Evolutionary conservation across 768 basidiomycete genomes (phyloP).

Genomic region (Tephrocybe sp.): DNA sequence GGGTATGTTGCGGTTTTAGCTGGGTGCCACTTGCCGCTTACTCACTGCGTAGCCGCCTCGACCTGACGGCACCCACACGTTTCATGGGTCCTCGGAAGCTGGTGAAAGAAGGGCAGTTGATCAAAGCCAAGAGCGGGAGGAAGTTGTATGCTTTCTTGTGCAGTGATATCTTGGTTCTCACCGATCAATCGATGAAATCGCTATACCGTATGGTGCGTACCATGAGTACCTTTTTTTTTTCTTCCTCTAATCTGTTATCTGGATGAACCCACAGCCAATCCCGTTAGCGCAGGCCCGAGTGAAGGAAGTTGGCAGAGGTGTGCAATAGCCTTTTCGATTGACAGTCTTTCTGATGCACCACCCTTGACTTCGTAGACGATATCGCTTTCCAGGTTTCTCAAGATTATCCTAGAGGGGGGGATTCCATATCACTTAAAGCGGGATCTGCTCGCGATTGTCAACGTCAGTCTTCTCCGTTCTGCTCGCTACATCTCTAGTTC

Average conservation of each 20-base stretch:
- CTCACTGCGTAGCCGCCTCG: slow-evolving; percentile 46
- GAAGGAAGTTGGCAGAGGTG: slow-evolving; percentile 51
- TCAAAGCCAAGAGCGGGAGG: slow-evolving; percentile 82
- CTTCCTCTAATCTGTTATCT: neutral
- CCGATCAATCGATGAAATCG: slow-evolving; percentile 65
- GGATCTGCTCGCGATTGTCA: slow-evolving; percentile 16
- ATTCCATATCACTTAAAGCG: slow-evolving; percentile 53
- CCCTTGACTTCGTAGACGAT: slow-evolving; percentile 47
- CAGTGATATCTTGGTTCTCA: slow-evolving; percentile 85
- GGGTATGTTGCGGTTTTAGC: slow-evolving; percentile 45
- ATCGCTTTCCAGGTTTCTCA: slow-evolving; percentile 62
- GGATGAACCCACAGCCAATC: slow-evolving; percentile 52
- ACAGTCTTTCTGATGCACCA: neutral
- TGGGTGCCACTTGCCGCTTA: slow-evolving; percentile 27
- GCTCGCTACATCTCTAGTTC: neutral
- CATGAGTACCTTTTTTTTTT: neutral
- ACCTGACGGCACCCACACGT: slow-evolving; percentile 88
- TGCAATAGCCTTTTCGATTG: slow-evolving; percentile 10
- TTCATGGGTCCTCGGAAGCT: slow-evolving; percentile 79
- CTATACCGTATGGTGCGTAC: slow-evolving; percentile 75
- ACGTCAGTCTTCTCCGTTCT: slow-evolving; percentile 9
- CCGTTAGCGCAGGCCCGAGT: slow-evolving; percentile 66
- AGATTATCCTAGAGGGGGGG: slow-evolving; percentile 72
- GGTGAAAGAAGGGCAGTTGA: slow-evolving; percentile 72
- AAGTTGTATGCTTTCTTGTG: slow-evolving; percentile 79